Evolutionary conservation across 192 early-diverging fungal species (phyloP).

Genomic region (Allomyces arbusculus): DNA sequence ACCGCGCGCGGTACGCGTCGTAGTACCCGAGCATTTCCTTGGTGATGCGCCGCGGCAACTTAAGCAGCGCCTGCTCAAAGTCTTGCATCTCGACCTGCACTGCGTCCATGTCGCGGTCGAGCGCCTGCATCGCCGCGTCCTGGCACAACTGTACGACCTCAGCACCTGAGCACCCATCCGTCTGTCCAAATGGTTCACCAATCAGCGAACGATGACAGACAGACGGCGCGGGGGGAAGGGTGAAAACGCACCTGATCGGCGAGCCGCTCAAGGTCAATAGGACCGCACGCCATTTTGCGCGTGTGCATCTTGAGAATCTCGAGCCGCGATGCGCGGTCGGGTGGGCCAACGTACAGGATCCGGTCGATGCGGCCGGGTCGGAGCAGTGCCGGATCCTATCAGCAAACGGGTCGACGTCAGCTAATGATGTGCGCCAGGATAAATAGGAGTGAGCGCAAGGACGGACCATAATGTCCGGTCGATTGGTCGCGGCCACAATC

Average conservation of each 20-base stretch:
- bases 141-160: conserved; percentile 84
- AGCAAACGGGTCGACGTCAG: not conserved
- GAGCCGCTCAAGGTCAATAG: conserved; percentile 47
- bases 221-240: not conserved
- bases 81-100: conserved; percentile 29
- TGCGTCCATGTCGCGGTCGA: conserved; percentile 51
- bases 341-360: conserved; percentile 82
- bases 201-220: not conserved
- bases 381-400: conserved; percentile 66
- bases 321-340: conserved; percentile 47
- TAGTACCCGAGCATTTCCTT: conserved; percentile 83
- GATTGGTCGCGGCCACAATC: conserved; percentile 91
- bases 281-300: conserved; percentile 38
- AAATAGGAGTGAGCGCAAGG: conserved; percentile 1
- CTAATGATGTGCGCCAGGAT: not conserved
- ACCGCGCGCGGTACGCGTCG: conserved; percentile 36
- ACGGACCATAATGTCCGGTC: conserved; percentile 82
- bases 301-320: conserved; percentile 67
- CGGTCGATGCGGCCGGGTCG: conserved; percentile 89
- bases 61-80: conserved; percentile 37
- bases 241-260: conserved; percentile 21
- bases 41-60: conserved; percentile 58
- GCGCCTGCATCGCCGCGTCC: conserved; percentile 76
- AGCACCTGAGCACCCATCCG: conserved; percentile 83
- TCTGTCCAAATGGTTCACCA: conserved; percentile 16